phyloP scores from a whole-genome alignment of 2,329 filamentous ascomycete species.

The Pseudogymnoascus sp. region DNA sequence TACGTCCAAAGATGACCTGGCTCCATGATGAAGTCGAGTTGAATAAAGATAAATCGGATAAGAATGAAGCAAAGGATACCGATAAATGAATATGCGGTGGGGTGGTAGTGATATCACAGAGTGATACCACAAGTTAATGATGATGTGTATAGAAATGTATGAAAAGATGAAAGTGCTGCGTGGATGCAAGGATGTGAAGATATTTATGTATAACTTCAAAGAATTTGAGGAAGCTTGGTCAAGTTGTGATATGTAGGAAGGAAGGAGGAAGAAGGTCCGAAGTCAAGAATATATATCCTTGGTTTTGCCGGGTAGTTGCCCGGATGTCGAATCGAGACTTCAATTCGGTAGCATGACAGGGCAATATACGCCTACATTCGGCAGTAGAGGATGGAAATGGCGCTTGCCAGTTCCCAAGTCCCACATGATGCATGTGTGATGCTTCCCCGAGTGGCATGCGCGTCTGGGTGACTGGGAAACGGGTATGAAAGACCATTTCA shows the following conservation, averaged over 20 bases:
- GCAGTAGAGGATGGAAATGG: background rate
- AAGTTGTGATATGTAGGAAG: background rate
- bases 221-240: background rate
- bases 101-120: slow-evolving; percentile 25
- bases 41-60: slow-evolving; percentile 11
- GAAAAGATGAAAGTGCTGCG: too few relatives aligned
- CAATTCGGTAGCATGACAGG: background rate
- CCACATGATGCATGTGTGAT: background rate
- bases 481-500: background rate
- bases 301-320: background rate
- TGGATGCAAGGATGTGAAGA: too few relatives aligned
- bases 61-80: slow-evolving; percentile 10
- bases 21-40: slow-evolving; percentile 24
- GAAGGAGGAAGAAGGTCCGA: background rate
- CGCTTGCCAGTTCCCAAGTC: background rate
- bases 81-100: slow-evolving; percentile 21
- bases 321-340: background rate
- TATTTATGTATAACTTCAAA: background rate
- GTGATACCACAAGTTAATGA: background rate
- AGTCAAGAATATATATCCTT: background rate
- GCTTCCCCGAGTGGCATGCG: background rate
- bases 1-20: slow-evolving; percentile 24
- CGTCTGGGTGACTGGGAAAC: background rate
- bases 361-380: background rate
- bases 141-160: background rate